Conservation (phyloP, 371 early-diverging fungal genomes). For the Syncephalis plumigaleata region DNA sequence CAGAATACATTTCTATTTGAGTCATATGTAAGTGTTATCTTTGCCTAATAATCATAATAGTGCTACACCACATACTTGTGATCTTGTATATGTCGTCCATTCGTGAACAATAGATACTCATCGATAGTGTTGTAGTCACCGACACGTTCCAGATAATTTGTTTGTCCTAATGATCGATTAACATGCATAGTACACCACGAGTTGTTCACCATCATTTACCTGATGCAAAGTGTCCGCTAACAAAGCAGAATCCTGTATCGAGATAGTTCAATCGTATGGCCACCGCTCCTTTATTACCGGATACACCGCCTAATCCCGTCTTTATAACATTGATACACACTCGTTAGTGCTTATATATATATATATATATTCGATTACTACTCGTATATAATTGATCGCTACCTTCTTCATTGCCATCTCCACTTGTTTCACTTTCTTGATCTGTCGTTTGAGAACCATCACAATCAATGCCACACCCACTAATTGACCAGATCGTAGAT, state of each 20-base stretch:
- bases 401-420: slow-evolving; percentile 65
- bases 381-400: too few relatives aligned
- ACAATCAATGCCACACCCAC: slow-evolving; percentile 75
- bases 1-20: slow-evolving; percentile 55
- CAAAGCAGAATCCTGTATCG: slow-evolving; percentile 76
- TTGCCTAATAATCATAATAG: not conserved
- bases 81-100: slow-evolving; percentile 43
- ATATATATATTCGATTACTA: too few relatives aligned
- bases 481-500: slow-evolving; percentile 67
- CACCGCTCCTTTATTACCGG: slow-evolving; percentile 81
- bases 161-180: slow-evolving; percentile 19
- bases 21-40: not conserved
- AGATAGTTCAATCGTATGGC: slow-evolving; percentile 69
- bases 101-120: slow-evolving; percentile 46
- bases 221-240: slow-evolving; percentile 87
- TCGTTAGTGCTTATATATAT: too few relatives aligned
- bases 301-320: slow-evolving; percentile 67
- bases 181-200: slow-evolving; percentile 3
- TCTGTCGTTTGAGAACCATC: slow-evolving; percentile 48
- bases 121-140: slow-evolving; percentile 67
- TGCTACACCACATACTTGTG: slow-evolving; percentile 35
- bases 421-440: slow-evolving; percentile 60
- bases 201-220: slow-evolving; percentile 19
- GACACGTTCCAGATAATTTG: slow-evolving; percentile 67
- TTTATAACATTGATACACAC: slow-evolving; percentile 4